Evolutionary conservation across 164 flowering plant species (phyloP).

Genomic region (Sedum album): DNA sequence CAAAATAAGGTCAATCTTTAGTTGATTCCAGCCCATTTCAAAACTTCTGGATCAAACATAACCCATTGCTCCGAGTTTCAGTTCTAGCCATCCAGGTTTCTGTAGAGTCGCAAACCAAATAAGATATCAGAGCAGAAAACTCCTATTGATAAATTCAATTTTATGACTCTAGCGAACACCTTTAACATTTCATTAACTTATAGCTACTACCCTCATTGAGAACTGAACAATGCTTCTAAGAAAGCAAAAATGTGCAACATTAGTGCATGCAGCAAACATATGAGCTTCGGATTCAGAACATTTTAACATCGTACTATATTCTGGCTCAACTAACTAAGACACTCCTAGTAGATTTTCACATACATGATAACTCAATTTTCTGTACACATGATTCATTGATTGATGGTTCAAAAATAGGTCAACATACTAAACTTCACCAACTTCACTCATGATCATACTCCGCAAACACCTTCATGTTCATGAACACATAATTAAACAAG

Average conservation of each 20-base stretch:
- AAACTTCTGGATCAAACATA: not conserved
- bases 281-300: not conserved
- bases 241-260: too few relatives aligned
- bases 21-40: not conserved
- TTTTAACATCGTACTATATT: not conserved
- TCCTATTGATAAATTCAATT: slow-evolving; percentile 16
- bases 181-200: slow-evolving; percentile 54
- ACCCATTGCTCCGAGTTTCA: not conserved
- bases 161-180: slow-evolving; percentile 33
- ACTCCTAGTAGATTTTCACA: too few relatives aligned
- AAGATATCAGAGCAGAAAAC: slow-evolving; percentile 42
- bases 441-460: not conserved
- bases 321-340: not conserved
- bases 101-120: not conserved
- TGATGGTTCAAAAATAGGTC: not conserved
- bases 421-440: too few relatives aligned
- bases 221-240: slow-evolving; percentile 12
- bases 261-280: not conserved
- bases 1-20: not conserved
- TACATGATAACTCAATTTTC: not conserved
- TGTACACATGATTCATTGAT: not conserved
- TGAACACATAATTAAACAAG: too few relatives aligned
- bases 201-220: slow-evolving; percentile 50
- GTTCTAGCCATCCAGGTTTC: not conserved
- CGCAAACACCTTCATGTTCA: not conserved